A percentile compares a stretch with the other conserved stretches of the same genome.
Evolutionary conservation across 345 rosid species (phyloP).

Genomic region (Eucalyptus pauciflora): DNA sequence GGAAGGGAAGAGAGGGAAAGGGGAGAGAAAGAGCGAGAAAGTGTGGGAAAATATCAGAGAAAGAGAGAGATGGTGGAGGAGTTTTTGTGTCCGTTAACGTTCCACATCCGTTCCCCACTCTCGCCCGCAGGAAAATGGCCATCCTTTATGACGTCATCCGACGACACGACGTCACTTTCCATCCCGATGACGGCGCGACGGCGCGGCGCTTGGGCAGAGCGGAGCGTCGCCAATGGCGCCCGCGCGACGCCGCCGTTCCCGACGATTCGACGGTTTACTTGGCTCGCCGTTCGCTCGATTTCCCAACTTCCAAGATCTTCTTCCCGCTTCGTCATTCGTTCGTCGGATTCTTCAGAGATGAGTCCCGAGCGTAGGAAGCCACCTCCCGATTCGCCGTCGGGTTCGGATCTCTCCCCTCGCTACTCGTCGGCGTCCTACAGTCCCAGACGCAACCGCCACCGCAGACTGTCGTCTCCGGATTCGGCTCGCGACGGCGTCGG

Average conservation of each 20-base stretch:
- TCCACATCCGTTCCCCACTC: neutral
- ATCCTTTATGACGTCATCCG: neutral
- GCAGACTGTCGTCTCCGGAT: neutral
- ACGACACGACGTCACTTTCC: neutral
- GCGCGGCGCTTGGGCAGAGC: neutral
- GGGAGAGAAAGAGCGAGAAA: neutral
- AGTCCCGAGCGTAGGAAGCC: neutral
- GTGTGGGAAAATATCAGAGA: neutral
- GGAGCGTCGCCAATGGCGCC: neutral
- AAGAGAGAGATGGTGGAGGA: neutral
- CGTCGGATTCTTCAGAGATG: neutral
- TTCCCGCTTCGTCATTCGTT: neutral
- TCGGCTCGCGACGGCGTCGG: fast-evolving
- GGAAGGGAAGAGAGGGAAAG: neutral
- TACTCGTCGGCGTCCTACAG: neutral
- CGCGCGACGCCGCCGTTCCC: neutral
- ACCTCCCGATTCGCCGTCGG: neutral
- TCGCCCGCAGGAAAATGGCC: neutral
- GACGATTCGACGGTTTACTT: neutral
- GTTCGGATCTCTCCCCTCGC: neutral
- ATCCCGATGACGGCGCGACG: neutral
- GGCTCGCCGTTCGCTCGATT: neutral
- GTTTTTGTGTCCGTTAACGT: neutral
- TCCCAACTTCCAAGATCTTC: neutral
- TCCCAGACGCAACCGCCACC: neutral